phyloP scores from a whole-genome alignment of 345 rosid species.

The Firmiana major region DNA sequence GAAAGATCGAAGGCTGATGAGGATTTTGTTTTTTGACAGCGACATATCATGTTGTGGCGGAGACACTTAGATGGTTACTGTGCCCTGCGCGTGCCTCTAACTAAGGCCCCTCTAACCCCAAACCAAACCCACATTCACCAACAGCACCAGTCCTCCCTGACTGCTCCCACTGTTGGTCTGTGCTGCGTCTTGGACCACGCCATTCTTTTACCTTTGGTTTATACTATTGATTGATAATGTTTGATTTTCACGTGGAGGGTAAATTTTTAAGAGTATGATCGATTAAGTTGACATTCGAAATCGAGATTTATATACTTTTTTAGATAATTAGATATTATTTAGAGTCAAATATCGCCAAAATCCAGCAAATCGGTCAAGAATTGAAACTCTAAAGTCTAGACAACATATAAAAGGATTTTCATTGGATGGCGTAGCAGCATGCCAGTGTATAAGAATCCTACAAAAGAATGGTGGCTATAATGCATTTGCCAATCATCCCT shows the following conservation, averaged over 20 bases:
- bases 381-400: too few species aligned
- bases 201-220: neutral
- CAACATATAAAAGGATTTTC: too few species aligned
- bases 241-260: too few species aligned
- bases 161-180: slow-evolving; percentile 5
- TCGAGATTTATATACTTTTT: too few species aligned
- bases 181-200: slow-evolving; percentile 8
- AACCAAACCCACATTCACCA: slow-evolving; percentile 10
- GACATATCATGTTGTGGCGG: slow-evolving; percentile 20
- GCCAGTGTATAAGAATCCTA: neutral
- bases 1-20: neutral
- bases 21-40: slow-evolving; percentile 5
- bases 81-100: slow-evolving; percentile 26
- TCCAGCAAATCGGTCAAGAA: too few species aligned
- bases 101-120: neutral
- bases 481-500: too few species aligned
- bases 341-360: too few species aligned
- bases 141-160: slow-evolving; percentile 21
- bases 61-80: slow-evolving; percentile 29
- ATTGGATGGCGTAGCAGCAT: too few species aligned
- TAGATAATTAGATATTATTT: too few species aligned
- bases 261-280: too few species aligned
- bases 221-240: neutral
- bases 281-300: too few species aligned
- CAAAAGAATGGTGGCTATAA: too few species aligned